Evolutionary conservation across 1,139 yeast species (phyloP), one percentile per base, ranked within the genome.

Genomic region (Debaryomycetaceae sp.): DNA sequence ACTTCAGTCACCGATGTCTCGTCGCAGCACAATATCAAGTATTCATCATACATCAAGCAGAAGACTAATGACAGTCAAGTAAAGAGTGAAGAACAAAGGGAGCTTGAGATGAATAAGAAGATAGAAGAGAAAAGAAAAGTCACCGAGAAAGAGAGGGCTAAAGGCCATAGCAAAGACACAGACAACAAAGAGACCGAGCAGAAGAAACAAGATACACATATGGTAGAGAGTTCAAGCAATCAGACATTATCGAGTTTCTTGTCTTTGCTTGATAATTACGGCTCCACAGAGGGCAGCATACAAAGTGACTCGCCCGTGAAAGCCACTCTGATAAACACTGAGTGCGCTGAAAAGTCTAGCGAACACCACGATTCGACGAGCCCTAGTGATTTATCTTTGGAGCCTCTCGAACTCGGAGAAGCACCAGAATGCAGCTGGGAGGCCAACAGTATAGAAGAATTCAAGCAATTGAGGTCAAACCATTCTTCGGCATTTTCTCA

Each of bases 221-320:
- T 22, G n/a, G 27, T 17, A 20, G 22, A 40, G 36, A 37, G 40
- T 31, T 35, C 50, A 1, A 61, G 65, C 45, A 40, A 49, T 5
- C 50, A 44, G 27, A 51, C 60, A 1, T 43, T 59, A 8, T 45
- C 47, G 8, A 64, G 65, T 44, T 53, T 59, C 42, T 42, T 59
- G 6, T 63, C 68, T n/a, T 49, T 64, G 33, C 56, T 63, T 37
- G 66, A 60, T 37, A 48, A 55, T 5, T 62, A 59, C 42, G 42
- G 34, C 11, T 24, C 8, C 11, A 7, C 31, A 8, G 62, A 58
- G 13, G 49, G 43, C 24, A 39, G 36, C 14, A 39, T 39, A 33
- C 24, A 24, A 14, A 24, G 67, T 38, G 54, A 66, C 11, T 8
- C 11, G 31, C 8, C 31, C 31, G 4, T 7, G 11, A 27, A 11